Evolutionary conservation across 108 stramenopile genomes (phyloP).

Genomic region (Ochromonas danica): DNA sequence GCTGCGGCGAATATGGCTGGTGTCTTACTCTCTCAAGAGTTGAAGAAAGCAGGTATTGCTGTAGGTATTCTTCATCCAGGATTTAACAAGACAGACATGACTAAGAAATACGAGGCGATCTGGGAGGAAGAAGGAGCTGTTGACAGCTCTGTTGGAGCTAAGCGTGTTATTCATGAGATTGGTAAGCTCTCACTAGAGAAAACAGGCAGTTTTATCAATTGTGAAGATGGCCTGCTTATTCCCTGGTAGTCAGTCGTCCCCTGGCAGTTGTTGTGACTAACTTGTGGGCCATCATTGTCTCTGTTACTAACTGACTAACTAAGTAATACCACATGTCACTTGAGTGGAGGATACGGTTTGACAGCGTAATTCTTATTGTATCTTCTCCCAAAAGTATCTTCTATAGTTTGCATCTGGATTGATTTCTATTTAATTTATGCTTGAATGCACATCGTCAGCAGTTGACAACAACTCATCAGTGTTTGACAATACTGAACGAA

Average conservation of each 20-base stretch:
- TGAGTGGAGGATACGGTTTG: too few relatives aligned
- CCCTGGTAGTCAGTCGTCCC: constrained; percentile 74
- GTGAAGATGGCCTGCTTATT: constrained; percentile 74
- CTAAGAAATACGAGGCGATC: constrained; percentile 64
- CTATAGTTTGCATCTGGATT: too few relatives aligned
- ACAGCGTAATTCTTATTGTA: too few relatives aligned
- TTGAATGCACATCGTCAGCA: too few relatives aligned
- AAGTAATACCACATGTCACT: too few relatives aligned
- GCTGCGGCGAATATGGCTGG: constrained; percentile 82
- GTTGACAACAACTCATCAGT: too few relatives aligned
- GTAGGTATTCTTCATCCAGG: constrained; percentile 80
- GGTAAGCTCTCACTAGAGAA: constrained; percentile 62
- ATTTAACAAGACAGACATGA: constrained; percentile 87
- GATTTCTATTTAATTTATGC: too few relatives aligned
- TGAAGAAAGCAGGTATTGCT: constrained; percentile 68
- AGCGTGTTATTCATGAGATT: constrained; percentile 75
- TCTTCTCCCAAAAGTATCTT: too few relatives aligned
- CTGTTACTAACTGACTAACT: too few relatives aligned
- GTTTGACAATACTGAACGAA: too few relatives aligned
- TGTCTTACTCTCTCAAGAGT: constrained; percentile 72
- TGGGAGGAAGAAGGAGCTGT: constrained; percentile 84
- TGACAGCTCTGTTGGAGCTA: constrained; percentile 68
- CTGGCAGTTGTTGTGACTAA: too few relatives aligned
- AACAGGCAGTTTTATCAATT: constrained; percentile 76
- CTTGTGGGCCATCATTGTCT: too few relatives aligned